These are phyloP conservation scores for Fusarium sambucinum DNA, from an alignment of 2,329 filamentous ascomycete species.

Conservation along the genomic window DNA sequence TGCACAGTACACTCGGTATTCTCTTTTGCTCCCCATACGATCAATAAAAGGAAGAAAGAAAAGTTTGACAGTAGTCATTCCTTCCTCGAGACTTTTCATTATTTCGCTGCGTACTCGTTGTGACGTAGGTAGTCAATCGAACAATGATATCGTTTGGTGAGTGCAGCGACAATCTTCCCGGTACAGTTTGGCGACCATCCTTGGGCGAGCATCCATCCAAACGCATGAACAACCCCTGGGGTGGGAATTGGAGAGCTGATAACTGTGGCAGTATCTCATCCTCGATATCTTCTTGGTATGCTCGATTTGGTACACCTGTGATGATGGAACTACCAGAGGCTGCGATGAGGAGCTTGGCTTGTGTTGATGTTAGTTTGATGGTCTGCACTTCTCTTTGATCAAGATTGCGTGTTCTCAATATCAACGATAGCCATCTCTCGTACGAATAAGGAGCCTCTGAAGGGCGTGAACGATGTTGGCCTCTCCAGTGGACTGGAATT, in stretches of 20 bases:
- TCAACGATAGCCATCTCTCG: not conserved
- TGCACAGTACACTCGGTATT: not conserved
- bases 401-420: not conserved
- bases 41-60: not conserved
- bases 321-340: not conserved
- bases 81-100: too few relatives aligned
- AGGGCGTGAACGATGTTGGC: not conserved
- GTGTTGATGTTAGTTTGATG: not conserved
- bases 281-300: not conserved
- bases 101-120: too few relatives aligned
- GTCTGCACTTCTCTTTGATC: not conserved
- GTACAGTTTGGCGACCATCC: too few relatives aligned
- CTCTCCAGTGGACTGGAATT: not conserved
- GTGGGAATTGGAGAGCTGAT: not conserved
- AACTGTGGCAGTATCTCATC: not conserved
- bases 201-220: too few relatives aligned
- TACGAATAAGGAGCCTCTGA: not conserved
- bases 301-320: not conserved
- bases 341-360: not conserved
- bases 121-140: too few relatives aligned
- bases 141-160: too few relatives aligned
- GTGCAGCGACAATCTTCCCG: too few relatives aligned
- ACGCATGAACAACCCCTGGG: too few relatives aligned
- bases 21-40: not conserved
- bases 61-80: not conserved